Evolutionary conservation across 1,284 basidiomycete genomes (phyloP), one percentile per base, ranked within the genome.

Genomic region (Tremellales sp.): DNA sequence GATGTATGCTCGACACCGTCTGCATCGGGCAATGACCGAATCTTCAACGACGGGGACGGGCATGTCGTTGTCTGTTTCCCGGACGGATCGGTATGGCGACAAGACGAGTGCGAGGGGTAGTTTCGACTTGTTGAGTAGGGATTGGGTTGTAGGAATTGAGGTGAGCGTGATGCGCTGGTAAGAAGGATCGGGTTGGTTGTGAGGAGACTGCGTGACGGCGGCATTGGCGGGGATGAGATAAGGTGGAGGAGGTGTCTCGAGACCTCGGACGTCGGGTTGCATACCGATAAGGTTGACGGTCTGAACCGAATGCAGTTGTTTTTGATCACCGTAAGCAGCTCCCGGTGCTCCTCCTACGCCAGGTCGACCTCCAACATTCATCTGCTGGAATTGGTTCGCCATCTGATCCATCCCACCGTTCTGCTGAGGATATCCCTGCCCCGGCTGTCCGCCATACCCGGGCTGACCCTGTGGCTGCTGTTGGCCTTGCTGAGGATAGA

Each of bases 1-100:
- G 77, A 99, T 98, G 77, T 98, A 98, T 39, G 91, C 90, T 65
- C 96, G 83, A 80, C 96, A 98, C 35, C 94, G 84, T 56, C 96
- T 83, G 76, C 96, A 98, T 40, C 96, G 87, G 41, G 96, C 94
- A 64, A 98, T 98, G 42, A 98, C 88, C 0, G 89, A 91, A 72
- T 98, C 96, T 1, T 87, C 82, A 2, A 97, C 83, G 31, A 97
- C 81, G 11, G 92, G 90, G 12, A 97, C 90, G 0, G 82, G 79
- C 45, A 84, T 82, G 62, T 67, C 67, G 56, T 72, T 63, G 43
- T 79, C 78, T 7, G 65, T 67, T 36, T 76, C 73, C 50, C 78
- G 76, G 53, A 91, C 75, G 1, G 87, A 85, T 39, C 93, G 84
- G 75, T 97, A 94, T 0, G 96, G 96, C 0, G 90, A 90, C 62